These are phyloP conservation scores for Auxenochlorella pyrenoidosa DNA, from an alignment of 139 green algal genomes.

Conservation along the genomic window DNA sequence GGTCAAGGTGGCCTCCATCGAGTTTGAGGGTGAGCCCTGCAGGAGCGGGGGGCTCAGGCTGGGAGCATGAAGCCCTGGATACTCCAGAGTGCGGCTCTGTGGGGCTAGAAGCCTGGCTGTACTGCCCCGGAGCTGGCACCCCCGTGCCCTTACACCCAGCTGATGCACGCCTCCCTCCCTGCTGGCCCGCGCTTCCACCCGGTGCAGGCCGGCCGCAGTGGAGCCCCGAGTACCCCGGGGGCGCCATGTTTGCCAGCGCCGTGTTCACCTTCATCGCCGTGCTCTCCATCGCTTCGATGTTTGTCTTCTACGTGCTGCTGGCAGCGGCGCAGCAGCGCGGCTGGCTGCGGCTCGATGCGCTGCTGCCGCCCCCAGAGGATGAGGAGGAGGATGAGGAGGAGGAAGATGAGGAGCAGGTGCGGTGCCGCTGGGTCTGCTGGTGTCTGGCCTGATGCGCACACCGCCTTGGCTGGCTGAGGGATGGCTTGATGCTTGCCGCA, in stretches of 20 bases:
- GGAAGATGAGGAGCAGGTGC: background rate
- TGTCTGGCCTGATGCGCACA: too few species aligned
- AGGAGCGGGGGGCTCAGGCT: background rate
- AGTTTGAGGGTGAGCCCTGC: constrained; percentile 26
- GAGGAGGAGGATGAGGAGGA: background rate
- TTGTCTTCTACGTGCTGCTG: constrained; percentile 10
- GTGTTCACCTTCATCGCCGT: constrained; percentile 43
- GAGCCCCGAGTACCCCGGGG: constrained; percentile 4
- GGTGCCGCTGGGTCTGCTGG: background rate
- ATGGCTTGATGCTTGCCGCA: too few species aligned
- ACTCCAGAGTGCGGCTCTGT: too few species aligned
- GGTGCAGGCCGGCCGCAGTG: constrained; percentile 32
- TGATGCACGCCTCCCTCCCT: background rate
- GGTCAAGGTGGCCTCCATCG: constrained; percentile 34
- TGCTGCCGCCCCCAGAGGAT: background rate
- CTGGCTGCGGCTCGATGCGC: background rate
- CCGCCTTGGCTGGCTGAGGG: too few species aligned
- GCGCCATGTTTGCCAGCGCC: constrained; percentile 48
- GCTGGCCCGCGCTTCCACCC: background rate
- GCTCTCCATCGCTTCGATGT: background rate
- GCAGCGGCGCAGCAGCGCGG: background rate
- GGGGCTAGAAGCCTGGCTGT: too few species aligned
- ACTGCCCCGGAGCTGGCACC: too few species aligned
- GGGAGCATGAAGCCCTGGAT: too few species aligned
- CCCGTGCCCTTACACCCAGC: background rate